These are phyloP conservation scores for Yamagishiella unicocca DNA, from an alignment of 139 green algal species.

Conservation along the genomic window DNA sequence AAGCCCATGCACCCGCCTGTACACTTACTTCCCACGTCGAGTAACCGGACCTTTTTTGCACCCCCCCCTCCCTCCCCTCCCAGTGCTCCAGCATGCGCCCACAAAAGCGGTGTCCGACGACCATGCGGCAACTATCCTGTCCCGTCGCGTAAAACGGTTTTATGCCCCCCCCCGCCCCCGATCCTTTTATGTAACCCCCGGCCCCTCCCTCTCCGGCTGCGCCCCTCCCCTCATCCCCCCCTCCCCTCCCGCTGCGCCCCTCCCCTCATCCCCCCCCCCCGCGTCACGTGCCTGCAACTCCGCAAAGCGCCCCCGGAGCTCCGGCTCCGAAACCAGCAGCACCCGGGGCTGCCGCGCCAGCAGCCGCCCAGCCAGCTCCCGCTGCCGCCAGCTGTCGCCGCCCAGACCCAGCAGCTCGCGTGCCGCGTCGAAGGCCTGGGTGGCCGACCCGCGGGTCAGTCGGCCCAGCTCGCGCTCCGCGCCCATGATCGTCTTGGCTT, in stretches of 20 bases:
- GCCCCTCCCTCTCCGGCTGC: background rate
- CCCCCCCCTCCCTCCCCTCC: no score
- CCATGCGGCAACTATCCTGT: no score
- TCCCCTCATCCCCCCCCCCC: background rate
- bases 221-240: background rate
- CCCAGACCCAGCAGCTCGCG: background rate
- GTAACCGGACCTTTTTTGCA: no score
- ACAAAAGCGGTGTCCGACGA: no score
- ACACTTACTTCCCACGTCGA: no score
- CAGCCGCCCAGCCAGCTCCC: background rate
- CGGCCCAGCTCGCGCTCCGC: slow-evolving; percentile 9
- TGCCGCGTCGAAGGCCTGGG: background rate
- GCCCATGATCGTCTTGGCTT: slow-evolving; percentile 14
- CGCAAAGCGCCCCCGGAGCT: slow-evolving; percentile 18
- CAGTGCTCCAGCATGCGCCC: no score
- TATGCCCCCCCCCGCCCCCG: no score
- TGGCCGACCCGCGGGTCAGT: background rate
- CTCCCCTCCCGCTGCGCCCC: background rate
- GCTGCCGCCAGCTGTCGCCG: no score
- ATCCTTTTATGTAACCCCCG: no score
- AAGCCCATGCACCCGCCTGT: no score
- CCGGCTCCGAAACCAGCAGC: slow-evolving; percentile 20
- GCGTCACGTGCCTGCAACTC: slow-evolving; percentile 28
- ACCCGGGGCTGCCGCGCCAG: background rate
- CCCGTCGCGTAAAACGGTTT: no score